Percentiles rank a stretch among this genome's conserved stretches.
phyloP scores from a whole-genome alignment of 2,329 filamentous ascomycete genomes.

The Curvularia sp. region DNA sequence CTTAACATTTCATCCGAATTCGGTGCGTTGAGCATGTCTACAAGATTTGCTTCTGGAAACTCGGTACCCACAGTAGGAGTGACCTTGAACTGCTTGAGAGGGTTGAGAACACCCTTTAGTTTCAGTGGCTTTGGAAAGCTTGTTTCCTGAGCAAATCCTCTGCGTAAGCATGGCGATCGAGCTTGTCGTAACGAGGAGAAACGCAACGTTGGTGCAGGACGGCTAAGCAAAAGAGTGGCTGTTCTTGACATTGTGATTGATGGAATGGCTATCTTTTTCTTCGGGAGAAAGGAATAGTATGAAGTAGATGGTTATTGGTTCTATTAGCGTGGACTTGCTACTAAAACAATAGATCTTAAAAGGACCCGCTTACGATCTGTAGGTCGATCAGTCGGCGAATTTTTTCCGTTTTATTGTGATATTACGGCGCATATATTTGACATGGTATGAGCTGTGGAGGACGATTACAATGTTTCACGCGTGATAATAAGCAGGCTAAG shows the following conservation, averaged over 20 bases:
- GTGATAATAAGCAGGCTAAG: neutral
- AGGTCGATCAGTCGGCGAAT: conserved; percentile 9
- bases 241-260: conserved; percentile 12
- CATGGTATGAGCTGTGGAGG: neutral
- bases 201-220: conserved; percentile 1
- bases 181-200: neutral
- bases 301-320: neutral
- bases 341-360: conserved; percentile 5
- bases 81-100: conserved; percentile 12
- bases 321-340: conserved; percentile 1
- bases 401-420: neutral
- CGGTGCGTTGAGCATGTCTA: conserved; percentile 12
- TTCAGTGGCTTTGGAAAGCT: conserved; percentile 12
- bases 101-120: conserved; percentile 12
- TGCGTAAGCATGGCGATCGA: conserved; percentile 10
- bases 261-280: neutral
- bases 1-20: conserved; percentile 12
- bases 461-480: neutral
- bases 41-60: conserved; percentile 14
- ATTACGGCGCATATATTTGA: conserved; percentile 6
- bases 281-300: neutral
- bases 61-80: conserved; percentile 16
- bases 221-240: conserved; percentile 4
- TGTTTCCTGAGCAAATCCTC: conserved; percentile 14
- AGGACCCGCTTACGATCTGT: neutral